Evolutionary conservation across 257 asterid species (phyloP), one percentile per base, ranked within the genome.

Genomic region (Eustoma russellianum): DNA sequence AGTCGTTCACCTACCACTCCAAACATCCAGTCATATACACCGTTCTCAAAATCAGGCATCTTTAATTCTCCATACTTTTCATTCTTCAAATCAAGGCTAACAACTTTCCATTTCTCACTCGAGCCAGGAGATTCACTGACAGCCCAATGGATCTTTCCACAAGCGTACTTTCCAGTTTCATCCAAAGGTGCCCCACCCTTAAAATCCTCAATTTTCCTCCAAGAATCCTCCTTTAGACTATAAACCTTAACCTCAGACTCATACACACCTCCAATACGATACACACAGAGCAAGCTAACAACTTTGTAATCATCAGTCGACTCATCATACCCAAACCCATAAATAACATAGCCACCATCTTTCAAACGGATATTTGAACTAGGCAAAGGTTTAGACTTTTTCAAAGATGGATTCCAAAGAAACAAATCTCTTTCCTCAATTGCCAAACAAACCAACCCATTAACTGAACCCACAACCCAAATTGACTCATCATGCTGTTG

Each of bases 101-200:
- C 69, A 59, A 83, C 65, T 41, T 63, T 60, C 82, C 76, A 79
- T n/a, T 14, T 54, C 30, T 54, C 41, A 41, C 24, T 66, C 9
- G 45, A 55, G 45, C 53, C 68, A 38, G 2, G 1, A 38, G 43
- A 38, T 38, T 38, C 7, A 38, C 9, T 38, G 43, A 11, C 43
- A 38, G 43, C 12, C 83, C 85, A 86, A 57, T 85, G 79, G 17
- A 85, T 76, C 70, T 78, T 78, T 35, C 95, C 95, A 19, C 65
- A 59, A 0, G 52, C 78, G 67, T 62, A 81, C 2, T 59, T 52
- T 3, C 75, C 83, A 0, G 77, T 57, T 55, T 54, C 77, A 53
- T 56, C 48, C 63, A 71, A 60, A 16, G 55, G 45, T 55, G 59
- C n/a, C 33, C 65, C 70, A 15, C 68, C 77, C 63, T 43, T 41